Conservation (phyloP, 805 yeast species). For the Candida krabiensis region DNA sequence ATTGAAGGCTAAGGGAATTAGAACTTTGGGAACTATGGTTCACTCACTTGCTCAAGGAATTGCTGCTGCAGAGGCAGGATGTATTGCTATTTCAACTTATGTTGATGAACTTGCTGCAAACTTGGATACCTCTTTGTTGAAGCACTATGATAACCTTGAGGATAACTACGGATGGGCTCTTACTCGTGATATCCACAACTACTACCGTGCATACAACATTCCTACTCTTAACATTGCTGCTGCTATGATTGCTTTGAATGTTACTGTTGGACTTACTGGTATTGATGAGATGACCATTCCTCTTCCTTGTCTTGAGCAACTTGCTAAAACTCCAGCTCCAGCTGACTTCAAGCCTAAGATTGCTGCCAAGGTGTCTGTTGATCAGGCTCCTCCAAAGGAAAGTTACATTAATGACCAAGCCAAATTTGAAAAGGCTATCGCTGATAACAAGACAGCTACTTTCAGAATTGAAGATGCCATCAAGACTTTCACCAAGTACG, state of each 20-base stretch:
- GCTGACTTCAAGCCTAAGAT: constrained; percentile 25
- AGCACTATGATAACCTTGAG: constrained; percentile 15
- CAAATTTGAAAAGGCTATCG: constrained; percentile 12
- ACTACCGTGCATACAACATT: constrained; percentile 31
- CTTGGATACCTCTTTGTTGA: constrained; percentile 27
- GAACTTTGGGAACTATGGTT: constrained; percentile 35
- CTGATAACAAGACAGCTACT: constrained; percentile 14
- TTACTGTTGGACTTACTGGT: constrained; percentile 31
- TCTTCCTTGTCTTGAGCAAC: constrained; percentile 25
- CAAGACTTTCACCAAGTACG: constrained; percentile 18
- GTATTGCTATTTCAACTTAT: constrained; percentile 33
- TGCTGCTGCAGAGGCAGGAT: constrained; percentile 38
- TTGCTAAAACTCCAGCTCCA: constrained; percentile 26
- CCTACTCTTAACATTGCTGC: constrained; percentile 31
- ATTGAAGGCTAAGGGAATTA: constrained; percentile 23
- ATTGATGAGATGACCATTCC: constrained; percentile 37
- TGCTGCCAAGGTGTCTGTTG: constrained; percentile 11
- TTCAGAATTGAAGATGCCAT: constrained; percentile 21
- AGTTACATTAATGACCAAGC: constrained; percentile 21
- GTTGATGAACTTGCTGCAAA: constrained; percentile 32
- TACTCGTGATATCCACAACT: constrained; percentile 32
- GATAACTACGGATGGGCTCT: constrained; percentile 31
- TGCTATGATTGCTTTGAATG: constrained; percentile 32
- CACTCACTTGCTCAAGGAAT: constrained; percentile 37
- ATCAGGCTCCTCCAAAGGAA: constrained; percentile 20